phyloP scores from a whole-genome alignment of 345 rosid genomes.

The Fremontodendron californicum region DNA sequence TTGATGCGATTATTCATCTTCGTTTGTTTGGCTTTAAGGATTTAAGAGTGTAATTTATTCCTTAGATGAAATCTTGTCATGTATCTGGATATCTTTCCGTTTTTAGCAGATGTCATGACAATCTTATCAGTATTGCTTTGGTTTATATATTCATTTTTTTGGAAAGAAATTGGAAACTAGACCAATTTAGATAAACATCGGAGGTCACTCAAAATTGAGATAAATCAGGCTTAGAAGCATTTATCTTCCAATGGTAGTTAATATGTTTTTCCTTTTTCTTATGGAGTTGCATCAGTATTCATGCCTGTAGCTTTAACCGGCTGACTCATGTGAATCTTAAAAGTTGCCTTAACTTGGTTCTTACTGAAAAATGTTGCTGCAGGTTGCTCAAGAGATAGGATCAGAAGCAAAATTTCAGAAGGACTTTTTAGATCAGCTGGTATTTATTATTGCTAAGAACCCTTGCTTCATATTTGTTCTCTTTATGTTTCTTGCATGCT shows the following conservation, averaged over 20 bases:
- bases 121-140: too few species aligned
- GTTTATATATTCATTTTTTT: neutral
- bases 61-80: neutral
- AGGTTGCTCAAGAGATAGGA: constrained; percentile 82
- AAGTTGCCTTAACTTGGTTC: neutral
- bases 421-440: constrained; percentile 76
- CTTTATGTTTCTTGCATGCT: neutral
- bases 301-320: neutral
- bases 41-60: neutral
- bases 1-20: neutral
- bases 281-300: neutral
- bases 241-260: neutral
- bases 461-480: neutral
- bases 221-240: neutral
- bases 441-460: constrained; percentile 18
- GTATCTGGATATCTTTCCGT: neutral
- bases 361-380: constrained; percentile 15
- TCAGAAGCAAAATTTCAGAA: constrained; percentile 76
- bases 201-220: neutral
- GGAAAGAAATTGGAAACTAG: neutral
- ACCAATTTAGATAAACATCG: neutral
- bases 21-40: neutral
- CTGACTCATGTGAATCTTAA: neutral
- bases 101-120: neutral
- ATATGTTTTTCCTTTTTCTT: neutral